Percentiles rank a stretch among this genome's conserved stretches.
phyloP scores from a whole-genome alignment of 768 basidiomycete genomes.

The Rhodotorula paludigena region DNA sequence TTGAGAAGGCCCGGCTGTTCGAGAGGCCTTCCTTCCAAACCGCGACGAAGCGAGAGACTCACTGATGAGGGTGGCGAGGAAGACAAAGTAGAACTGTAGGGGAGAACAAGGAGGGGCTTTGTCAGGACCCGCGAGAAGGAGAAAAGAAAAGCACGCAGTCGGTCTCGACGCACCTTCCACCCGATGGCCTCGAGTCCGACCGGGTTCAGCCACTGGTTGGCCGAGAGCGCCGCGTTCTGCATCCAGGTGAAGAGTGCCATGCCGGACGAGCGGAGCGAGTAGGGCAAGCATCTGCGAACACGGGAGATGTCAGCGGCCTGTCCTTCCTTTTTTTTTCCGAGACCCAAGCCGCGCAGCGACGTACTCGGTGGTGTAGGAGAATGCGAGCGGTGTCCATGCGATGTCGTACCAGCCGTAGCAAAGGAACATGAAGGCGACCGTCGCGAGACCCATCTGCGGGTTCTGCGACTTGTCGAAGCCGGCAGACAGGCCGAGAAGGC shows the following conservation, averaged over 20 bases:
- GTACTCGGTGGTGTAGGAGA: not conserved
- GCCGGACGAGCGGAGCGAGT: slow-evolving; percentile 16
- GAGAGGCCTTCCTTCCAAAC: too few relatives aligned
- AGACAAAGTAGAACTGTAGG: slow-evolving; percentile 47
- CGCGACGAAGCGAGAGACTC: not conserved
- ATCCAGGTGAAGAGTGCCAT: slow-evolving; percentile 50
- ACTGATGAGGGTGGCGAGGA: slow-evolving; percentile 54
- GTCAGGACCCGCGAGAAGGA: slow-evolving; percentile 11
- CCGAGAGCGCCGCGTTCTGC: slow-evolving; percentile 56
- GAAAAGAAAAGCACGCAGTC: not conserved
- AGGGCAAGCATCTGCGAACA: slow-evolving; percentile 7
- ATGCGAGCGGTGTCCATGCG: slow-evolving; percentile 15
- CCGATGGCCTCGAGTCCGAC: slow-evolving; percentile 9
- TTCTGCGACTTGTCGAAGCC: slow-evolving; percentile 38
- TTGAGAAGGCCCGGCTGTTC: too few relatives aligned
- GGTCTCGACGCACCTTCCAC: slow-evolving; percentile 8
- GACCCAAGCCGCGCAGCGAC: not conserved
- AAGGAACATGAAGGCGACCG: slow-evolving; percentile 46
- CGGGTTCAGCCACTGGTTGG: slow-evolving; percentile 59
- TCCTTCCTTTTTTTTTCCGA: not conserved
- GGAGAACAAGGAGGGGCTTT: too few relatives aligned
- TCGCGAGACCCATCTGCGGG: slow-evolving; percentile 33
- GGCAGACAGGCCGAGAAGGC: slow-evolving; percentile 41
- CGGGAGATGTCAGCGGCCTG: not conserved
- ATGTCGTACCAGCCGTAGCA: slow-evolving; percentile 24